Evolutionary conservation across 257 asterid species (phyloP).

Genomic region (Rubia yunnanensis): DNA sequence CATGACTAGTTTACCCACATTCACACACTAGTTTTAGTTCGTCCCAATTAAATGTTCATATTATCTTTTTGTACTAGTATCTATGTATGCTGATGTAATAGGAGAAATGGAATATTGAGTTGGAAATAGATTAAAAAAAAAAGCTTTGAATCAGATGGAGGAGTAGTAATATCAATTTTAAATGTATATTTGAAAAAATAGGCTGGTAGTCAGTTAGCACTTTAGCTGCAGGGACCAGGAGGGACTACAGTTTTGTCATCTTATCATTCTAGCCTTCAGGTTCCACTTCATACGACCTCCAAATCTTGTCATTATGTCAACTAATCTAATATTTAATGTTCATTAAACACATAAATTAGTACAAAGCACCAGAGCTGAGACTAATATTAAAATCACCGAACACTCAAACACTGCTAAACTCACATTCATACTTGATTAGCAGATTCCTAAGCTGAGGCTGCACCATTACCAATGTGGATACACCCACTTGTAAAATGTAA

Average conservation of each 20-base stretch:
- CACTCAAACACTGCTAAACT: background rate
- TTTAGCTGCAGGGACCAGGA: background rate
- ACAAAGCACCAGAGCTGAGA: background rate
- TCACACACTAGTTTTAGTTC: background rate
- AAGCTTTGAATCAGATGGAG: no score
- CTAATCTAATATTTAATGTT: background rate
- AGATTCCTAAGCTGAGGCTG: background rate
- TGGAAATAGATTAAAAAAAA: no score
- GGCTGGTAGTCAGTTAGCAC: background rate
- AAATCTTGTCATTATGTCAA: background rate
- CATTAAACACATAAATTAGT: background rate
- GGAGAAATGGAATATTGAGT: no score
- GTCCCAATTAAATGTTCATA: no score
- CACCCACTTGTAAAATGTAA: background rate
- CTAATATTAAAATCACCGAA: background rate
- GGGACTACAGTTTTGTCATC: slow-evolving; percentile 5
- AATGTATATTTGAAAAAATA: no score
- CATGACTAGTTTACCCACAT: background rate
- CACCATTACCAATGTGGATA: slow-evolving; percentile 7
- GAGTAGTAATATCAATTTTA: no score
- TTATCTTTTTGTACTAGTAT: no score
- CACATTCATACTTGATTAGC: background rate
- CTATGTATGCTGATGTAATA: no score
- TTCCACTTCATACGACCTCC: background rate
- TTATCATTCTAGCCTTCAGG: background rate